These are phyloP conservation scores for Mesembryanthemum crystallinum DNA, from an alignment of 148 eudicot species.

Conservation along the genomic window DNA sequence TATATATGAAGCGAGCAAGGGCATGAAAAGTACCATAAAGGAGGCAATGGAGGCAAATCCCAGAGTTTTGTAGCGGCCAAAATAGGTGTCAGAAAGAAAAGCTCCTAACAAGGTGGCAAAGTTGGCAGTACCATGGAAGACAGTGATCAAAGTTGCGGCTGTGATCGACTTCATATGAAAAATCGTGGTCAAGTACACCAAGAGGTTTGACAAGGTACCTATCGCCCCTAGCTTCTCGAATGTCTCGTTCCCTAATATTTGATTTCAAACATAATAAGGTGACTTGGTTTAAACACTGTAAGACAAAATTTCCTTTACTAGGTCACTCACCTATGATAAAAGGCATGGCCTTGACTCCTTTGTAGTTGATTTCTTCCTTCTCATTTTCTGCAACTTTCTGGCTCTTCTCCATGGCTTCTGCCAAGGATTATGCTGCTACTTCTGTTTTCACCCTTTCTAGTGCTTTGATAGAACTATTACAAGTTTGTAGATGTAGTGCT, in stretches of 20 bases:
- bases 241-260: conserved; percentile 68
- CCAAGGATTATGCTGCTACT: background rate
- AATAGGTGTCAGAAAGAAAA: conserved; percentile 60
- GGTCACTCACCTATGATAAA: conserved; percentile 47
- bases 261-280: background rate
- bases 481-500: background rate
- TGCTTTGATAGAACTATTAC: background rate
- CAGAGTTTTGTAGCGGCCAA: conserved; percentile 72
- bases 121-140: conserved; percentile 73
- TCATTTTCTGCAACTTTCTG: conserved; percentile 30
- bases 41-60: conserved; percentile 64
- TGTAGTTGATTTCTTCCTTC: conserved; percentile 44
- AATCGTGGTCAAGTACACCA: conserved; percentile 65
- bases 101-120: conserved; percentile 79
- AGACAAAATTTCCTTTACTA: background rate
- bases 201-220: conserved; percentile 56
- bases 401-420: conserved; percentile 22
- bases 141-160: conserved; percentile 56
- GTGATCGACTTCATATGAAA: conserved; percentile 63
- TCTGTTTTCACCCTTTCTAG: background rate
- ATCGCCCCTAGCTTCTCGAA: conserved; percentile 90
- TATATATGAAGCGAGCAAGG: background rate
- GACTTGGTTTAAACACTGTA: background rate
- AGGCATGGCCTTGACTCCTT: conserved; percentile 67
- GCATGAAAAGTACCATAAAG: conserved; percentile 43